phyloP scores from a whole-genome alignment of 2,329 filamentous ascomycete genomes.

The Fusarium nodosum region DNA sequence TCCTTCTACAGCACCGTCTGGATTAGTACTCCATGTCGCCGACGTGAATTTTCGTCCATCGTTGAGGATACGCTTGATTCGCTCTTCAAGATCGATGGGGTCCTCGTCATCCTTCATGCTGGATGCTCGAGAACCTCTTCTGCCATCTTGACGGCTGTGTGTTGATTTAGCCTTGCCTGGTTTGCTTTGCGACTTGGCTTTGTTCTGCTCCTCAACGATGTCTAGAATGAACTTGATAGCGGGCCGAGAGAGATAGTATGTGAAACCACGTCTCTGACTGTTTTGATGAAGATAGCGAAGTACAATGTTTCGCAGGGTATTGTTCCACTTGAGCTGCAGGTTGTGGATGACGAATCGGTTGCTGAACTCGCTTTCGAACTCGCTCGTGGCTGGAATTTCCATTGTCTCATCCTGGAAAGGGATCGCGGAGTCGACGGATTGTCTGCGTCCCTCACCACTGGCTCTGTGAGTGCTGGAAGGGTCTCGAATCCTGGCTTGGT shows the following conservation, averaged over 20 bases:
- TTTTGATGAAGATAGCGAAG: slow-evolving; percentile 98
- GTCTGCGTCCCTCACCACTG: slow-evolving; percentile 48
- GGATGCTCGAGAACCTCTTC: slow-evolving; percentile 55
- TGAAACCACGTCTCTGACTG: slow-evolving; percentile 92
- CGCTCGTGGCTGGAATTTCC: slow-evolving; percentile 77
- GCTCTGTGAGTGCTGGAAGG: slow-evolving; percentile 50
- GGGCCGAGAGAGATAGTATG: slow-evolving; percentile 96
- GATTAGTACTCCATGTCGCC: slow-evolving; percentile 52
- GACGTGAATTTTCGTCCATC: slow-evolving; percentile 85
- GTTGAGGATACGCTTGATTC: slow-evolving; percentile 85
- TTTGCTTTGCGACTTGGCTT: slow-evolving; percentile 66
- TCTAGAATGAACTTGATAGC: slow-evolving; percentile 98
- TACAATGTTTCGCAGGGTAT: slow-evolving; percentile 93
- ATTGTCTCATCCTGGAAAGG: slow-evolving; percentile 71
- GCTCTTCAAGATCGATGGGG: slow-evolving; percentile 79
- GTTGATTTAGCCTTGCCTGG: slow-evolving; percentile 51
- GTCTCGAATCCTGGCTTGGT: slow-evolving; percentile 61
- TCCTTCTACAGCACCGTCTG: slow-evolving; percentile 54
- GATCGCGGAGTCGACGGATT: slow-evolving; percentile 59
- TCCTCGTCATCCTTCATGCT: slow-evolving; percentile 66
- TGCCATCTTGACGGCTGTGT: slow-evolving; percentile 47
- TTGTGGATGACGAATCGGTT: slow-evolving; percentile 99
- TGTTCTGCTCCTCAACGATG: slow-evolving; percentile 94
- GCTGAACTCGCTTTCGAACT: slow-evolving; percentile 95
- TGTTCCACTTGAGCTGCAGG: slow-evolving; percentile 98